Evolutionary conservation across 495 filamentous ascomycete genomes (phyloP).

Genomic region (Neurospora pannonica): DNA sequence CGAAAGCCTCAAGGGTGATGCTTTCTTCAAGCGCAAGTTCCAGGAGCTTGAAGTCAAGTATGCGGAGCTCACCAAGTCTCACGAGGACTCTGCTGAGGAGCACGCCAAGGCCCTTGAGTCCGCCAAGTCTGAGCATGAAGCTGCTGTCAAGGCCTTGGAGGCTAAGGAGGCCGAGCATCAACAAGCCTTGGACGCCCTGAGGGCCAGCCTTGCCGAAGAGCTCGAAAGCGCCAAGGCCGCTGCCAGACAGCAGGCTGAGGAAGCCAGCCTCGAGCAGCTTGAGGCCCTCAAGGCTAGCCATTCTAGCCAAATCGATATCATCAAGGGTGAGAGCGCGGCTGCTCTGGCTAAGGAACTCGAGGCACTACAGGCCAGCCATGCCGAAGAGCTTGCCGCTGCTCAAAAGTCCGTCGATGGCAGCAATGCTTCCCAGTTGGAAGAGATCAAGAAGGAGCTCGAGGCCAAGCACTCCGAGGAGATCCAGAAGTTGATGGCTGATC

Average conservation of each 20-base stretch:
- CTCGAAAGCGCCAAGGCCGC: conserved; percentile 33
- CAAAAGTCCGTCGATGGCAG: conserved; percentile 19
- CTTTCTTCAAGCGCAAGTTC: conserved; percentile 45
- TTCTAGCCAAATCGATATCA: conserved; percentile 33
- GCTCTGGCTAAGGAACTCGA: conserved; percentile 31
- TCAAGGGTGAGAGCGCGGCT: conserved; percentile 30
- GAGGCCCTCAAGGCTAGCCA: conserved; percentile 39
- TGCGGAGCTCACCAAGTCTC: conserved; percentile 30
- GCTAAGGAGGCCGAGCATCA: conserved; percentile 34
- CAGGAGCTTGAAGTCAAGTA: conserved; percentile 40
- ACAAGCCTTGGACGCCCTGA: conserved; percentile 32
- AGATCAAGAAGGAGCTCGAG: conserved; percentile 27
- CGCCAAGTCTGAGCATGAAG: conserved; percentile 24
- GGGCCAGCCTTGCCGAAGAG: conserved; percentile 37
- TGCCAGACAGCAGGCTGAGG: conserved; percentile 25
- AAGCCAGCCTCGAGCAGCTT: conserved; percentile 27
- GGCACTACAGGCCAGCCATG: conserved; percentile 30
- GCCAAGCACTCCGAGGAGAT: conserved; percentile 26
- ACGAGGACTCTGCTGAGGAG: conserved; percentile 25
- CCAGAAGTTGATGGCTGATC: neutral
- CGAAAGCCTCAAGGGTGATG: conserved; percentile 45
- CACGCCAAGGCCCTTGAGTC: conserved; percentile 32
- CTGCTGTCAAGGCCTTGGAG: conserved; percentile 27
- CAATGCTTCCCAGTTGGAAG: conserved; percentile 18
- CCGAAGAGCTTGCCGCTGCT: conserved; percentile 22